phyloP scores from a whole-genome alignment of 768 basidiomycete species.

The Crepidotus variabilis region DNA sequence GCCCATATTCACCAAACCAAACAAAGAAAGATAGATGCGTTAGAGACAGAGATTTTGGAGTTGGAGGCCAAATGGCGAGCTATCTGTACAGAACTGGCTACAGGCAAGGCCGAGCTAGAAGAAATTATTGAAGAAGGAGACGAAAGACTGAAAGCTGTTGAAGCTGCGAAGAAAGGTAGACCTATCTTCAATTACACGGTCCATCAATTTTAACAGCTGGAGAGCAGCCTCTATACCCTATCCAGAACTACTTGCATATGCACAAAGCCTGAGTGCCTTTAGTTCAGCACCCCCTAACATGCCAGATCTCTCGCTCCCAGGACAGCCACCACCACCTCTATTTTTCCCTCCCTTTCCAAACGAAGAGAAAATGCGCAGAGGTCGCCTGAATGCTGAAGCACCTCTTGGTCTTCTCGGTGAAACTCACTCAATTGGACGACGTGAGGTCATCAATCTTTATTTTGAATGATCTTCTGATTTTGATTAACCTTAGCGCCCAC shows the following conservation, averaged over 20 bases:
- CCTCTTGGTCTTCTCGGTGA: conserved; percentile 77
- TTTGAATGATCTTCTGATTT: conserved; percentile 3
- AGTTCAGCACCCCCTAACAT: conserved; percentile 88
- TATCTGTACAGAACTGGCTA: conserved; percentile 61
- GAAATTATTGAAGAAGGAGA: conserved; percentile 73
- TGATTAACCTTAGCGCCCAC: conserved; percentile 47
- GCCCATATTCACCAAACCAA: conserved; percentile 72
- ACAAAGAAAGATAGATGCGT: conserved; percentile 67
- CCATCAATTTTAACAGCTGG: conserved; percentile 1
- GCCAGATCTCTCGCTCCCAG: conserved; percentile 67
- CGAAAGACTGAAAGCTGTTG: conserved; percentile 63
- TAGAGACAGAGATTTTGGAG: conserved; percentile 67
- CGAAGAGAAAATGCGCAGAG: conserved; percentile 87
- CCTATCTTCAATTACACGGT: neutral
- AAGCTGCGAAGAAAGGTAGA: conserved; percentile 68
- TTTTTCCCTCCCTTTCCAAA: conserved; percentile 92
- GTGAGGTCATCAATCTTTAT: conserved; percentile 35
- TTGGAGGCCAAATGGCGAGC: conserved; percentile 67
- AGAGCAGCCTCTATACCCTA: conserved; percentile 71
- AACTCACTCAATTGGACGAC: conserved; percentile 75
- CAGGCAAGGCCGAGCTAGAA: conserved; percentile 67
- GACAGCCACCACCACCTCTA: conserved; percentile 70
- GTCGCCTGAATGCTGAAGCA: conserved; percentile 74
- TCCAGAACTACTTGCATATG: conserved; percentile 79
- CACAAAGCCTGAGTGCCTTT: conserved; percentile 80